These are phyloP conservation scores for Ustilago tritici DNA, from an alignment of 1,284 basidiomycete genomes.

Conservation along the genomic window DNA sequence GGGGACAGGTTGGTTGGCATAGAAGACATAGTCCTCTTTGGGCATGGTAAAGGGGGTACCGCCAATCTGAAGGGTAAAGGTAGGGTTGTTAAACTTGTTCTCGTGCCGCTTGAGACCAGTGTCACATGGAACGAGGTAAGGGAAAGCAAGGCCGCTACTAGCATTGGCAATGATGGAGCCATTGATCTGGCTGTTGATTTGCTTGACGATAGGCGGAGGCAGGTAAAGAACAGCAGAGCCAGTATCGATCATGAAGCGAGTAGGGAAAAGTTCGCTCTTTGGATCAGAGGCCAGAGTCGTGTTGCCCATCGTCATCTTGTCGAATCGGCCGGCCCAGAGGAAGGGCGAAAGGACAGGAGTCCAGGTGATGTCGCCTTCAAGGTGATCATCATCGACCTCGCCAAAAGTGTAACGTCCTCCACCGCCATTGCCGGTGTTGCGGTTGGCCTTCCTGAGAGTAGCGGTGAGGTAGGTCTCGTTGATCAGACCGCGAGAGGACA, in stretches of 20 bases:
- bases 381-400: constrained; percentile 46
- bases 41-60: constrained; percentile 52
- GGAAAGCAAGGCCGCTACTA: constrained; percentile 36
- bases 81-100: constrained; percentile 29
- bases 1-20: constrained; percentile 51
- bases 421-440: constrained; percentile 54
- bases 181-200: constrained; percentile 50
- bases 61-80: constrained; percentile 42
- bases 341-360: constrained; percentile 37
- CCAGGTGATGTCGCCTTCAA: constrained; percentile 51
- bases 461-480: constrained; percentile 53
- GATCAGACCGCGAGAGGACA: constrained; percentile 49
- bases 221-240: constrained; percentile 55
- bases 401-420: constrained; percentile 60
- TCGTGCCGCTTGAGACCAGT: constrained; percentile 56
- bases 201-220: constrained; percentile 32
- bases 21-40: constrained; percentile 56
- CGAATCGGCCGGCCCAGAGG: constrained; percentile 55
- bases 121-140: constrained; percentile 57
- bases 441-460: constrained; percentile 55
- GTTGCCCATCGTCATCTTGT: constrained; percentile 49
- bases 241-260: constrained; percentile 56
- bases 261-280: constrained; percentile 24
- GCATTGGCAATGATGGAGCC: constrained; percentile 39
- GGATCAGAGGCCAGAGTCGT: constrained; percentile 26